A percentile compares a stretch with the other conserved stretches of the same genome.
phyloP scores from a whole-genome alignment of 1,139 yeast genomes.

The Geotrichum australiense region DNA sequence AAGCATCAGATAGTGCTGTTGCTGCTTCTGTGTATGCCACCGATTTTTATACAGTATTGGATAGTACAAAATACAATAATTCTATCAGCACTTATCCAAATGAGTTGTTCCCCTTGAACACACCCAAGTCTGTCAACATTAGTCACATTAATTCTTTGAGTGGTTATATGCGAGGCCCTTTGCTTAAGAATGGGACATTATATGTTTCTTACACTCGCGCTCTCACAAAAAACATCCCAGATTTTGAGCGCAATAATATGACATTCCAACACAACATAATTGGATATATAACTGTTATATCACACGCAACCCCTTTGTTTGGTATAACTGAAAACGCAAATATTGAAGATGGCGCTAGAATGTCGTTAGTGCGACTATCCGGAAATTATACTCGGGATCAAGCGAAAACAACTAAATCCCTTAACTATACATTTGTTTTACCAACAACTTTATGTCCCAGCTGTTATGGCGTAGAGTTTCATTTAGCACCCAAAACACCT shows the following conservation, averaged over 20 bases:
- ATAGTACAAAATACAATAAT: constrained; percentile 15
- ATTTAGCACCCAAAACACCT: constrained; percentile 17
- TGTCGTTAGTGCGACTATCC: constrained; percentile 26
- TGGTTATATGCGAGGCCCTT: constrained; percentile 15
- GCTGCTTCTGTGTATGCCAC: constrained; percentile 25
- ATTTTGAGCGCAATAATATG: constrained; percentile 18
- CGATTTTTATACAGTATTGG: constrained; percentile 14
- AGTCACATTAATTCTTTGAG: neutral
- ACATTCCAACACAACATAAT: constrained; percentile 35
- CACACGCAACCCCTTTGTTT: constrained; percentile 50
- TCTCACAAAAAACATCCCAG: constrained; percentile 25
- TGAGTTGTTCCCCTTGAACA: constrained; percentile 21
- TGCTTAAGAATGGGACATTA: constrained; percentile 17
- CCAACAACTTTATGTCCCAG: constrained; percentile 16
- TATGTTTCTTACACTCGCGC: constrained; percentile 25
- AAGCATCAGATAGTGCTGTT: constrained; percentile 26
- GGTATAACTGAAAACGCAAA: constrained; percentile 44
- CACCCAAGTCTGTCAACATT: neutral
- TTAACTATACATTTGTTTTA: constrained; percentile 23
- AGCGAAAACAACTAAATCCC: constrained; percentile 8
- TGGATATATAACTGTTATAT: constrained; percentile 66
- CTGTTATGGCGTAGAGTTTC: constrained; percentile 21
- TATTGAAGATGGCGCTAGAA: constrained; percentile 35
- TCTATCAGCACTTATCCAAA: constrained; percentile 20
- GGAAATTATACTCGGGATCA: constrained; percentile 6